A percentile compares a stretch with the other conserved stretches of the same genome.
phyloP scores from a whole-genome alignment of 257 asterid genomes.

The Capsicum rhomboideum region DNA sequence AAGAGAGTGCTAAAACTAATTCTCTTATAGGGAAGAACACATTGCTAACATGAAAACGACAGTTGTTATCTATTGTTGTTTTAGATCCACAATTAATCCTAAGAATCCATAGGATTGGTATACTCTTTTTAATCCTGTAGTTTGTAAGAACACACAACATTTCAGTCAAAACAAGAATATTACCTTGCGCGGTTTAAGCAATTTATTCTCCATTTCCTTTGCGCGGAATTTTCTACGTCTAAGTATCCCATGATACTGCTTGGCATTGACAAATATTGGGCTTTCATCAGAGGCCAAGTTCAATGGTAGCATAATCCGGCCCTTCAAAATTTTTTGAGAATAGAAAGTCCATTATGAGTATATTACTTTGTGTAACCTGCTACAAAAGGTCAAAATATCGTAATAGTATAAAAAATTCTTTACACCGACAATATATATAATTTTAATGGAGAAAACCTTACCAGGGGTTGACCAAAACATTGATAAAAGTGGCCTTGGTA shows the following conservation, averaged over 20 bases:
- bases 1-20: neutral
- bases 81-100: no score
- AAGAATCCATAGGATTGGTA: no score
- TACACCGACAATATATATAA: neutral
- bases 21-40: neutral
- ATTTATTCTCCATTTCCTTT: slow-evolving; percentile 53
- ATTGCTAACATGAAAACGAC: neutral
- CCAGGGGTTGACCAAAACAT: slow-evolving; percentile 4
- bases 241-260: slow-evolving; percentile 30
- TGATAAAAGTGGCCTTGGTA: neutral
- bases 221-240: slow-evolving; percentile 60
- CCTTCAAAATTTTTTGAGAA: neutral
- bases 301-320: slow-evolving; percentile 10
- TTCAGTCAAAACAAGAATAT: neutral
- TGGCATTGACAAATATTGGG: slow-evolving; percentile 51
- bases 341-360: neutral
- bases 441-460: neutral
- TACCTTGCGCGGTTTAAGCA: slow-evolving; percentile 45
- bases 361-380: neutral
- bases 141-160: no score
- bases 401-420: no score
- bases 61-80: no score
- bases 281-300: slow-evolving; percentile 9
- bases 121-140: no score
- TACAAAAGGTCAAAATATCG: no score